Evolutionary conservation across 1,139 yeast species (phyloP), one percentile per base, ranked within the genome.

Genomic region (Debaryomyces udenii): DNA sequence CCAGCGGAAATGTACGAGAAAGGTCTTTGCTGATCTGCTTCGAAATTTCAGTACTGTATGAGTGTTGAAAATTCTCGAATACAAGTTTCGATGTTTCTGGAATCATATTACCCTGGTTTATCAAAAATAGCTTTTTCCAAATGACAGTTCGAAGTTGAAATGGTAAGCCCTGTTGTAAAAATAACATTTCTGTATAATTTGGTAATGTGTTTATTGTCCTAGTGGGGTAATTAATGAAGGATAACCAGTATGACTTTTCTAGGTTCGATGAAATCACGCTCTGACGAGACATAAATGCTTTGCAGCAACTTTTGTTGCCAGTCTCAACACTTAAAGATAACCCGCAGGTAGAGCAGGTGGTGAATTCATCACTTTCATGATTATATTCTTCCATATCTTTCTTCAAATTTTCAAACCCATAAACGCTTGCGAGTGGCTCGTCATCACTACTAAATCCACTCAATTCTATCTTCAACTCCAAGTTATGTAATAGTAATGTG

Each of bases 1-100:
- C 67, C 18, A 70, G 67, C 2, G 88, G 88, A 56, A 82, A 83
- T 0, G 89, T 82, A 44, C 89, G 61, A 48, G 70, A 72, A 48
- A 83, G 72, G 55, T 83, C 89, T 47, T 84, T 79, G 34, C 74
- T 68, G 46, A 83, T 83, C 47, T 81, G 84, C 43, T 75, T 70
- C 3, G 76, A 66, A 9, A 70, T 66, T 39, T 66, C 74, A 6
- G 60, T 46, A 49, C 58, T 64, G 51, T 72, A 72, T 2, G 75
- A 68, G 49, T 72, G 78, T 46, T 72, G 78, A 47, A 72, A 72
- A 55, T 72, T 72, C 35, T 56, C 53, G 52, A 54, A 72, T 4
- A 72, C 63, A 40, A 67, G 55, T 33, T 49, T 49, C 3, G 73
- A 61, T 6, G 71, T 59, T 22, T 64, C 66, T 1, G 78, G 76